Percentiles rank a stretch among this genome's conserved stretches.
Evolutionary conservation across 2,329 filamentous ascomycete species (phyloP).

Genomic region (Hypomyces rosellus): DNA sequence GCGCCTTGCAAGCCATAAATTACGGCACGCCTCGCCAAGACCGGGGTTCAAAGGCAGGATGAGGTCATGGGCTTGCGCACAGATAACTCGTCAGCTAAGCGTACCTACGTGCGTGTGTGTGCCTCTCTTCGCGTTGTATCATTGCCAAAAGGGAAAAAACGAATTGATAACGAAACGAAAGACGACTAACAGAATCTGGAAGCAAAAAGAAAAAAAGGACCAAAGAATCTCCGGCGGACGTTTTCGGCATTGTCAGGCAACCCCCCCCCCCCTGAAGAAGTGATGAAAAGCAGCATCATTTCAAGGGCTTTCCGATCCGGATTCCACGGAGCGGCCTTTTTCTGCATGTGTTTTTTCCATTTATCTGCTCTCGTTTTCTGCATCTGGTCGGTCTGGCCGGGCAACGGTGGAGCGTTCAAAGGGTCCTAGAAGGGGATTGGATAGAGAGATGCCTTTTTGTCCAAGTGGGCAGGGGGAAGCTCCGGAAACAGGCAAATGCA

Average conservation of each 20-base stretch:
- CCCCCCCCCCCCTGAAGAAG: neutral
- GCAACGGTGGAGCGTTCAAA: neutral
- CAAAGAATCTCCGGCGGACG: neutral
- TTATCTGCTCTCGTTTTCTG: neutral
- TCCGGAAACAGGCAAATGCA: too few relatives aligned
- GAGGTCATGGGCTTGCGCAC: conserved; percentile 10
- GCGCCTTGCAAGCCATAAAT: neutral
- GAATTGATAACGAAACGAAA: neutral
- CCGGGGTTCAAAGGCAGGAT: conserved; percentile 9
- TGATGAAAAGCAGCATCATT: neutral
- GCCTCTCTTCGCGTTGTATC: neutral
- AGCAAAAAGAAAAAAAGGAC: neutral
- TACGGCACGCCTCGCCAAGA: conserved; percentile 5
- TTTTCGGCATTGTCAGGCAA: neutral
- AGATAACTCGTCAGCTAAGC: too few relatives aligned
- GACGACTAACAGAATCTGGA: neutral
- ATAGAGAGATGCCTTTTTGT: too few relatives aligned
- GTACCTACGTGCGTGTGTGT: too few relatives aligned
- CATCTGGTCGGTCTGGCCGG: neutral
- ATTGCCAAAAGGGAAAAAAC: too few relatives aligned
- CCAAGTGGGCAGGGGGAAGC: too few relatives aligned
- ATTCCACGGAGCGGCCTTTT: conserved; percentile 13
- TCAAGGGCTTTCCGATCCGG: conserved; percentile 10
- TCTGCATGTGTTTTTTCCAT: conserved; percentile 2
- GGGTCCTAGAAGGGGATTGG: too few relatives aligned